phyloP scores from a whole-genome alignment of 202 grass and related monocot genomes.

The Elaeis oleifera region DNA sequence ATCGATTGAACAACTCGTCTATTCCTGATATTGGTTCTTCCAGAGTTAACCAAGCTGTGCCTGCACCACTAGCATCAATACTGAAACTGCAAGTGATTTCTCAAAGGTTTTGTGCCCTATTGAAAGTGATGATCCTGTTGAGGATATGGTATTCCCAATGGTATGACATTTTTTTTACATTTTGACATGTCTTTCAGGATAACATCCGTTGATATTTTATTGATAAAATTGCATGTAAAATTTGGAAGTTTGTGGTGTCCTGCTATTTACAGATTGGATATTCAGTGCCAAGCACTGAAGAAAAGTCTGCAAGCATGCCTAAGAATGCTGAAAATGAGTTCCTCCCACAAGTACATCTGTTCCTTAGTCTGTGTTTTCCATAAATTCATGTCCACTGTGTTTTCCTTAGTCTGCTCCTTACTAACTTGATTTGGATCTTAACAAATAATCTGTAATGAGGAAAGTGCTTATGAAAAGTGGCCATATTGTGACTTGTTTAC shows the following conservation, averaged over 20 bases:
- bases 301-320: not conserved
- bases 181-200: no score
- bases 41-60: not conserved
- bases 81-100: slow-evolving; percentile 1
- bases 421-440: not conserved
- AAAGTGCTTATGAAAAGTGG: not conserved
- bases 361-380: not conserved
- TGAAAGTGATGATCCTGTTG: not conserved
- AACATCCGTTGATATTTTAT: no score
- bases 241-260: not conserved
- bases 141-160: no score
- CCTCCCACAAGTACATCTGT: not conserved
- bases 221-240: no score
- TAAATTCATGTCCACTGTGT: not conserved
- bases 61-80: slow-evolving; percentile 1
- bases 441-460: not conserved
- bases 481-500: not conserved
- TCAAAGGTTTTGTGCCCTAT: not conserved
- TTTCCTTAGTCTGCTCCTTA: no score
- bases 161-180: no score
- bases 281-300: not conserved
- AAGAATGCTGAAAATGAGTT: slow-evolving; percentile 2
- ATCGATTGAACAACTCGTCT: not conserved
- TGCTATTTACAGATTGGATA: not conserved
- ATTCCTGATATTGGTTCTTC: not conserved